Conservation (phyloP, 805 yeast genomes). For the Helenozyma baotianmanensis region DNA sequence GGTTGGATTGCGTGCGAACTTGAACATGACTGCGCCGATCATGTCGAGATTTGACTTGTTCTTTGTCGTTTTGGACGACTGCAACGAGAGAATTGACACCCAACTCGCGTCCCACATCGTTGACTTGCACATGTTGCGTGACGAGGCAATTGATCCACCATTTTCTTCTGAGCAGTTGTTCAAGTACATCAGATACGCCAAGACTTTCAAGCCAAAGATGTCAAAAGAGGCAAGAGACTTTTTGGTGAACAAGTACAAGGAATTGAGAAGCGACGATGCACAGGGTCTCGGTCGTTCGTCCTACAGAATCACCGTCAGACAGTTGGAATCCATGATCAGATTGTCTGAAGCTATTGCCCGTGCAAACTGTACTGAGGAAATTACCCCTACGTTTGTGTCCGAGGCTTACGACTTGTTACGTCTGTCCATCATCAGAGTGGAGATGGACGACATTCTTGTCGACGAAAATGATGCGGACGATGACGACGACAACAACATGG, state of each 20-base stretch:
- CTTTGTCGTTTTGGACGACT: slow-evolving; percentile 90
- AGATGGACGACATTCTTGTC: slow-evolving; percentile 85
- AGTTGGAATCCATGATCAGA: slow-evolving; percentile 89
- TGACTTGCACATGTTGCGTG: slow-evolving; percentile 84
- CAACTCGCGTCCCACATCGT: slow-evolving; percentile 91
- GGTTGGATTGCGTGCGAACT: slow-evolving; percentile 74
- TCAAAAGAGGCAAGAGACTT: slow-evolving; percentile 73
- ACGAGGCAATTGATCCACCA: slow-evolving; percentile 86
- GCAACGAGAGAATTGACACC: slow-evolving; percentile 86
- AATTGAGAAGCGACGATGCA: slow-evolving; percentile 83
- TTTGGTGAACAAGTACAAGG: slow-evolving; percentile 76
- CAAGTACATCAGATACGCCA: slow-evolving; percentile 86
- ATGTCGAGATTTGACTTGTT: slow-evolving; percentile 97
- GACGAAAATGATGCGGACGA: slow-evolving; percentile 58
- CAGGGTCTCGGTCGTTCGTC: slow-evolving; percentile 82
- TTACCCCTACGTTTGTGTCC: slow-evolving; percentile 78
- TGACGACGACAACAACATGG: slow-evolving; percentile 14
- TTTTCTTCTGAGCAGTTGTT: slow-evolving; percentile 82
- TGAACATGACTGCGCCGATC: slow-evolving; percentile 96
- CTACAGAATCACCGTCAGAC: slow-evolving; percentile 95
- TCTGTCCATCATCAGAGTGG: slow-evolving; percentile 90
- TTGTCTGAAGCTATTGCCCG: slow-evolving; percentile 94
- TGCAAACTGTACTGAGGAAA: slow-evolving; percentile 89
- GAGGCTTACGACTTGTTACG: slow-evolving; percentile 89
- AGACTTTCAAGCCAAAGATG: slow-evolving; percentile 88